A percentile compares a stretch with the other conserved stretches of the same genome.
phyloP scores from a whole-genome alignment of 2,329 filamentous ascomycete species.

The Cercospora zeina region DNA sequence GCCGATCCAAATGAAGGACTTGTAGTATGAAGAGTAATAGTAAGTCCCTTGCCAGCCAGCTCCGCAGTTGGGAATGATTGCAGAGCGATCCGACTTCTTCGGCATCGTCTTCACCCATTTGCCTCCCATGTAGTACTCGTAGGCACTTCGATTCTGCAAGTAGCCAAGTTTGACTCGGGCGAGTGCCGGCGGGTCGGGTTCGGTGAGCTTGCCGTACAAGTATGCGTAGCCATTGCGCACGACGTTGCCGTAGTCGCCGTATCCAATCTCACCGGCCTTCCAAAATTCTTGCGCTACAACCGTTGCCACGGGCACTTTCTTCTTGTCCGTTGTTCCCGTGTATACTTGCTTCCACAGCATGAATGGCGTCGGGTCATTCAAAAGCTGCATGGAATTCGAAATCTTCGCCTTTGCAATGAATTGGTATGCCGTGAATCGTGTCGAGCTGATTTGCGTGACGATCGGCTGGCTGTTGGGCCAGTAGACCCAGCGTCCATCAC shows the following conservation, averaged over 20 bases:
- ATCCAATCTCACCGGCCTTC: slow-evolving; percentile 25
- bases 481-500: slow-evolving; percentile 27
- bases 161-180: slow-evolving; percentile 24
- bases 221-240: slow-evolving; percentile 26
- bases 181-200: slow-evolving; percentile 19
- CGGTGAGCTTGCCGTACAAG: slow-evolving; percentile 26
- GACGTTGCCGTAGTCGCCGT: slow-evolving; percentile 30
- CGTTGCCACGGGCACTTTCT: slow-evolving; percentile 24
- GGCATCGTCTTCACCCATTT: slow-evolving; percentile 25
- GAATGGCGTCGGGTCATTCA: slow-evolving; percentile 17
- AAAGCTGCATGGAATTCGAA: slow-evolving; percentile 17
- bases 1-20: slow-evolving; percentile 35
- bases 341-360: slow-evolving; percentile 28
- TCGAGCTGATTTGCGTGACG: slow-evolving; percentile 18
- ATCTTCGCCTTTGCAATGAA: slow-evolving; percentile 28
- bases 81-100: slow-evolving; percentile 15
- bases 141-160: slow-evolving; percentile 25
- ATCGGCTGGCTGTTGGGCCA: slow-evolving; percentile 30
- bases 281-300: slow-evolving; percentile 28
- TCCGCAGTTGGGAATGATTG: slow-evolving; percentile 33
- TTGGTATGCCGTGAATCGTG: slow-evolving; percentile 23
- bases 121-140: slow-evolving; percentile 26
- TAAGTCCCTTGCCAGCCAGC: slow-evolving; percentile 38
- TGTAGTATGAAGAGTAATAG: slow-evolving; percentile 37
- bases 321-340: slow-evolving; percentile 18